Base-by-base conservation (phyloP, 352 stramenopile genomes). In the Phytophthora cryptogea region DNA sequence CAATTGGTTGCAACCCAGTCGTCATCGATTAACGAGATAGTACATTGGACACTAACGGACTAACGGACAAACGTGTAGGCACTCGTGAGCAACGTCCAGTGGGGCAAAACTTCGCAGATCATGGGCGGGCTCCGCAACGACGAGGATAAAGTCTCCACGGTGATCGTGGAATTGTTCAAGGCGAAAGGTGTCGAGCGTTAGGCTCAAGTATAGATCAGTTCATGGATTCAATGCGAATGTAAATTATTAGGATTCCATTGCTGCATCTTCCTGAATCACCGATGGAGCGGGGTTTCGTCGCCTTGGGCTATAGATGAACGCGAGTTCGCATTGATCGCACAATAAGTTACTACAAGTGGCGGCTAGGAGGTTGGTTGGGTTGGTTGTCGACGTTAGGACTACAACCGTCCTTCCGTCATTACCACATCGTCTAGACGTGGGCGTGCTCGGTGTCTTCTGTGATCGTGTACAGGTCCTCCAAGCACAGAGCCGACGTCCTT, bases 381-480 rank as follows among this genome's bases (percentile, higher is more conserved):
- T 31, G n/a, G 43, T 33, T 37, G 35, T 23, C 37, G 31, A 30
- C 20, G 35, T 35, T 32, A 42, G 43, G 50, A 63, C 40, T 63
- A 10, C 17, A 54, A 26, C 39, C 55, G 49, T 55, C 45, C 35
- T 33, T 42, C 23, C 26, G 26, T 32, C 56, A 36, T 23, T 53
- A 39, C 35, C 41, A 49, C 46, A 23, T 50, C 27, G 8, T 59
- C 46, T 59, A 70, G 20, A 54, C 31, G 44, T 66, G 68, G 16
- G 63, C 32, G 32, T 70, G 47, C 50, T 83, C 76, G 11, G 52
- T 51, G 68, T 83, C 72, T 44, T 87, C 78, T 3, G 62, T 77
- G 66, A 88, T 88, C 36, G 78, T 72, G 61, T 82, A 83, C 44
- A 88, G 72, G 33, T 83, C 67, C 16, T 85, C 70, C 23, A 83